A percentile compares a stretch with the other conserved stretches of the same genome.
These are phyloP conservation scores for Amoeboaphelidium occidentale DNA, from an alignment of 371 early-diverging fungal species.

Conservation along the genomic window DNA sequence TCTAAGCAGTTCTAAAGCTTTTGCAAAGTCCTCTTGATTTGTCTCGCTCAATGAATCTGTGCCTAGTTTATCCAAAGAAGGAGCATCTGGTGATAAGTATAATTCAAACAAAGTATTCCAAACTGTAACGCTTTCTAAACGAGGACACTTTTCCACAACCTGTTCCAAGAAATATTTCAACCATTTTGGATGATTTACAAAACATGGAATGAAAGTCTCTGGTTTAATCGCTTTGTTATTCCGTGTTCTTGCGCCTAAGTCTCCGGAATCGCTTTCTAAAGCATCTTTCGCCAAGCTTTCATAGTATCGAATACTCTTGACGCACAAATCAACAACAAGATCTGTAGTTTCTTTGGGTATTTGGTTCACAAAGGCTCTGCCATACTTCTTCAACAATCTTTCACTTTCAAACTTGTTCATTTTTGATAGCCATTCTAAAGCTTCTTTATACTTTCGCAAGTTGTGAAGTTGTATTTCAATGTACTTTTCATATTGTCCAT, in stretches of 20 bases:
- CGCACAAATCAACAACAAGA: constrained; percentile 42
- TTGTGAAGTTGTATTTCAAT: constrained; percentile 62
- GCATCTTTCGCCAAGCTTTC: background rate
- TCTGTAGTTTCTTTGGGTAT: constrained; percentile 50
- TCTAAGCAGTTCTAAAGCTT: no score
- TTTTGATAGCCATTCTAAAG: constrained; percentile 29
- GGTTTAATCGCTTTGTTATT: constrained; percentile 3
- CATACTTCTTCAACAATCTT: constrained; percentile 40
- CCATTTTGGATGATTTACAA: constrained; percentile 38
- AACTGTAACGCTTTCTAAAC: constrained; percentile 23
- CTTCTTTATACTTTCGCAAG: constrained; percentile 39
- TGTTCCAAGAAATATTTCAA: constrained; percentile 43
- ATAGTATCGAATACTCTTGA: constrained; percentile 1
- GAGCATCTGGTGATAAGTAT: constrained; percentile 20
- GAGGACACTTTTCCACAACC: constrained; percentile 30
- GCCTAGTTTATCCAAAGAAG: background rate
- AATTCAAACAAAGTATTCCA: constrained; percentile 78
- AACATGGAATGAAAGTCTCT: constrained; percentile 14
- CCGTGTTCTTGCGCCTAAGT: constrained; percentile 1
- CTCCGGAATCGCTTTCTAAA: no score
- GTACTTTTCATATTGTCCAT: constrained; percentile 53
- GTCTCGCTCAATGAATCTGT: background rate
- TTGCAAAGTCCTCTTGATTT: no score
- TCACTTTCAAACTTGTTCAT: constrained; percentile 17
- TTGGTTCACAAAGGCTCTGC: constrained; percentile 39